Evolutionary conservation across 2,329 filamentous ascomycete species (phyloP).

Genomic region (Aspergillus fumigatus): DNA sequence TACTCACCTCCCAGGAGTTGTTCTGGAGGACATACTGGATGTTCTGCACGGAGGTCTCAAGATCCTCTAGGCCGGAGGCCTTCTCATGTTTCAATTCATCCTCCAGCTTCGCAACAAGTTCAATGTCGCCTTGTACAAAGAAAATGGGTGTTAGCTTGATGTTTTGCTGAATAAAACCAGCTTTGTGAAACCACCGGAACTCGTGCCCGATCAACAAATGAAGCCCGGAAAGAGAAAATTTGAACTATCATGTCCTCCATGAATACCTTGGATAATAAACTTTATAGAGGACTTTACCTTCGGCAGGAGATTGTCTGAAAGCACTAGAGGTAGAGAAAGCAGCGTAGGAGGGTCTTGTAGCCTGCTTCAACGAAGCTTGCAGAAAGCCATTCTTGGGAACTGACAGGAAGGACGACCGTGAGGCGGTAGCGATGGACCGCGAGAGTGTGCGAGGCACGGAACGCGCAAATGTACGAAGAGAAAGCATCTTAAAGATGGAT

Average conservation of each 20-base stretch:
- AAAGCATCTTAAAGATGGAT: constrained; percentile 56
- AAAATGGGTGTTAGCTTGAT: constrained; percentile 1
- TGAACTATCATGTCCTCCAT: neutral
- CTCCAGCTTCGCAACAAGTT: constrained; percentile 81
- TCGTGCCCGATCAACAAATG: neutral
- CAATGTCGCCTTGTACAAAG: constrained; percentile 56
- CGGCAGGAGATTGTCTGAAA: constrained; percentile 42
- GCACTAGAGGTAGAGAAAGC: constrained; percentile 45
- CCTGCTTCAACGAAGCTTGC: constrained; percentile 47
- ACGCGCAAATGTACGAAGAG: constrained; percentile 62
- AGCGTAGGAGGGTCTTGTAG: constrained; percentile 37
- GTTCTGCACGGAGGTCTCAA: constrained; percentile 75
- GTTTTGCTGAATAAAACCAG: neutral
- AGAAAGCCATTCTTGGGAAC: constrained; percentile 48
- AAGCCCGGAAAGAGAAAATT: neutral
- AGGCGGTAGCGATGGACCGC: constrained; percentile 51
- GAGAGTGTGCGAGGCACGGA: constrained; percentile 61
- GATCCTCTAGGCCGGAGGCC: constrained; percentile 68
- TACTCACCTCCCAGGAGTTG: constrained; percentile 68
- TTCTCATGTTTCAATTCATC: constrained; percentile 80
- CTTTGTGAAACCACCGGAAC: neutral
- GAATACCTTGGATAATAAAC: neutral
- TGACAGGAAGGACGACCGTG: constrained; percentile 47
- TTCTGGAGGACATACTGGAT: constrained; percentile 89
- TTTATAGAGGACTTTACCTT: constrained; percentile 33